Evolutionary conservation across 2,329 filamentous ascomycete genomes (phyloP).

Genomic region (Exophiala alcalophila): DNA sequence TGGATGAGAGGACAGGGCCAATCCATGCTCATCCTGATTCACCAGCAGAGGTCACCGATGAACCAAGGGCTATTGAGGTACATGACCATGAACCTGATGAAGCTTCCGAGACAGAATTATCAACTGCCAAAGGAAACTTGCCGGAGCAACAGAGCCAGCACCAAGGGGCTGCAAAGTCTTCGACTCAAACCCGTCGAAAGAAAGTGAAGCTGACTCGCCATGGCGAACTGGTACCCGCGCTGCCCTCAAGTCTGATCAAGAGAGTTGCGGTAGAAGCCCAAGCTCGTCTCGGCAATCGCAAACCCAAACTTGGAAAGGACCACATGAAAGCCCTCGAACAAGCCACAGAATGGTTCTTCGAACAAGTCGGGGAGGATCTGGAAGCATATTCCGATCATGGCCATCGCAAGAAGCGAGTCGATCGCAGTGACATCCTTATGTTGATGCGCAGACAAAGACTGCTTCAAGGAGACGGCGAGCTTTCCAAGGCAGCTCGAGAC

Average conservation of each 20-base stretch:
- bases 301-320: conserved; percentile 69
- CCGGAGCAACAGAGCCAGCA: neutral
- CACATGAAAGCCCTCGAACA: conserved; percentile 71
- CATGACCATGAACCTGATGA: conserved; percentile 9
- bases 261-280: conserved; percentile 40
- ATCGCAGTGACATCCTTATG: conserved; percentile 77
- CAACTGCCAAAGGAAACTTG: neutral
- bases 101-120: conserved; percentile 1
- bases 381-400: conserved; percentile 77
- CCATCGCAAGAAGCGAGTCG: conserved; percentile 71
- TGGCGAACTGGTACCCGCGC: conserved; percentile 70
- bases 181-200: conserved; percentile 27
- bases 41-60: conserved; percentile 24
- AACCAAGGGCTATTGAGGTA: neutral
- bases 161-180: neutral
- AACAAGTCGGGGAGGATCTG: conserved; percentile 78
- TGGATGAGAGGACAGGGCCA: conserved; percentile 33
- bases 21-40: conserved; percentile 34
- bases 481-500: conserved; percentile 64
- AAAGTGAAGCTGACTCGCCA: conserved; percentile 59
- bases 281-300: conserved; percentile 62
- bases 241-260: conserved; percentile 73
- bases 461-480: conserved; percentile 24
- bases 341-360: conserved; percentile 88
- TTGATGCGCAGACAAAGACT: conserved; percentile 64